These are phyloP conservation scores for Phytopythium ostracodes DNA, from an alignment of 352 stramenopile genomes.

Conservation along the genomic window DNA sequence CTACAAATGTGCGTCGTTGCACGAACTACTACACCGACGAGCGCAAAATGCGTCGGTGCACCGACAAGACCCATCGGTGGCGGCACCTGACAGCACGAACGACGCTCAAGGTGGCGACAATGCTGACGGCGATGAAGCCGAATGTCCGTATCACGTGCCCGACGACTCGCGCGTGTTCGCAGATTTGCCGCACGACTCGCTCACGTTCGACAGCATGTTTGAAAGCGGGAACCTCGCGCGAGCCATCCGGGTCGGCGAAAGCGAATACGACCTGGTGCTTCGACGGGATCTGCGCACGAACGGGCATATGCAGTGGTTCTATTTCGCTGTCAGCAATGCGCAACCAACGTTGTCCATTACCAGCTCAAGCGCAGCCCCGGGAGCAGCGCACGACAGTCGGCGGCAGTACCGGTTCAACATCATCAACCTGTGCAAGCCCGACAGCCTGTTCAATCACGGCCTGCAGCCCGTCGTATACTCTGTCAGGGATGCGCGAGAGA, in stretches of 20 bases:
- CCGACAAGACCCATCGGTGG: neutral
- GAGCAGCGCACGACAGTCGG: neutral
- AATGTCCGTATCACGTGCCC: constrained; percentile 36
- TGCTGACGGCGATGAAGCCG: neutral
- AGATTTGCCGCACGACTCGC: constrained; percentile 3
- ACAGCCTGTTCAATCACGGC: constrained; percentile 89
- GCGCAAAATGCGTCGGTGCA: constrained; percentile 6
- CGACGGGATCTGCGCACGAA: constrained; percentile 81
- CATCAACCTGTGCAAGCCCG: constrained; percentile 91
- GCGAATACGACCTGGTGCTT: constrained; percentile 90
- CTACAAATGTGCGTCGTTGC: constrained; percentile 44
- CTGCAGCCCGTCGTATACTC: constrained; percentile 91
- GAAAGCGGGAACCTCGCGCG: constrained; percentile 90
- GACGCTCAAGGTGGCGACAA: neutral
- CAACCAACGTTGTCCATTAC: neutral
- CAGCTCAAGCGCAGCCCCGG: neutral
- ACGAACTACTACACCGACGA: constrained; percentile 13
- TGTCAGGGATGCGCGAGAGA: constrained; percentile 44
- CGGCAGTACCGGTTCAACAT: constrained; percentile 88
- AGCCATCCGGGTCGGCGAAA: constrained; percentile 74
- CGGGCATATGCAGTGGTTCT: constrained; percentile 92
- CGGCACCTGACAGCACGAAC: too few species aligned
- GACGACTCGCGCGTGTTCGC: constrained; percentile 19
- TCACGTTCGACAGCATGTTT: constrained; percentile 92
- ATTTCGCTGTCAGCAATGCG: constrained; percentile 89